Evolutionary conservation across 2,329 filamentous ascomycete species (phyloP), one percentile per base, ranked within the genome.

Genomic region (Blastomyces silverae): DNA sequence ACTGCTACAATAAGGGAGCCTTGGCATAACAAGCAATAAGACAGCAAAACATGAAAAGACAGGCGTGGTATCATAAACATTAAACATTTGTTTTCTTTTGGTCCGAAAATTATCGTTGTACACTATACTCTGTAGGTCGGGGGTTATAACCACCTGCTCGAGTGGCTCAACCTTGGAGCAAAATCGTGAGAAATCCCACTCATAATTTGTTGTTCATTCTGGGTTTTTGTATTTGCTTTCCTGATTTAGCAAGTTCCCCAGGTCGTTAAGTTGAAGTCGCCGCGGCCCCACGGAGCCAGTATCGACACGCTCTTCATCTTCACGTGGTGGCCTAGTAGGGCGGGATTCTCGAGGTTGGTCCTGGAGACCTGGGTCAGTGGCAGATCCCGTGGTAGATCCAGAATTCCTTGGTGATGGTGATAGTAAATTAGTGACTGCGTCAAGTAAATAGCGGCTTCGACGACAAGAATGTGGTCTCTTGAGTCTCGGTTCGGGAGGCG

Each of bases 371-470:
- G 22, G 13, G 37, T 17, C 17, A 60, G 22, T 46, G 39, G 15
- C 39, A 22, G 20, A 25, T 15, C 22, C 66, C 37, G n/a, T 31
- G 15, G 10, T 11, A 59, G 64, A 66, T 37, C 63, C 63, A 15
- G 65, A 58, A 8, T 64, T 64, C 5, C 64, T 25, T 39, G 63
- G 46, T 11, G 69, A 66, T 0, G 65, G 31, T 17, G 68, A 67
- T 15, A 73, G 68, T 20, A 75, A 62, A 8, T 73, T 76, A 5
- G 75, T 74, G 1, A 77, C 68, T 64, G 78, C 75, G 53, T 77
- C 73, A 2, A 78, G 67, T 6, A 74, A 60, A 46, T 31, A 20
- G 31, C 39, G 71, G 1, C 73, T 70, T 37, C 70, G 67, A 64
- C 73, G 76, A 53, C 73, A 71, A 22, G 28, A 44, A n/a, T 61